Evolutionary conservation across 768 basidiomycete species (phyloP), one percentile per base, ranked within the genome.

Genomic region (Suillus paluster): DNA sequence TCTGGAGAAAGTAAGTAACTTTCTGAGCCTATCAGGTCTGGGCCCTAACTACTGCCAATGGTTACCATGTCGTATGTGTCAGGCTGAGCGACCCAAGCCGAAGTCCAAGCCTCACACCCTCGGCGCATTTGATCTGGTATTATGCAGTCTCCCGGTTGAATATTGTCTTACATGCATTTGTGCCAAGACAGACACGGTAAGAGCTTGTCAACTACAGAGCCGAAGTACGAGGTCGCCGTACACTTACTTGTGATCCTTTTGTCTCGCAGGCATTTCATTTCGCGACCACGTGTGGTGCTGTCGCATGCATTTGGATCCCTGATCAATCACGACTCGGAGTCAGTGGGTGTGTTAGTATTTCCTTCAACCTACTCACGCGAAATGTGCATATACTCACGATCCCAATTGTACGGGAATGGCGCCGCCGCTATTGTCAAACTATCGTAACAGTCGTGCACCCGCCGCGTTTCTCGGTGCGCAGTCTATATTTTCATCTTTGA

Each of bases 391-490:
- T 12, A 7, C 49, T 30, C 10, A 30, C 19, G 19, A n/a, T 50
- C 49, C n/a, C n/a, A n/a, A 30, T n/a, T n/a, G 27, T 19, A 50
- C 9, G 48, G 27, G 27, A 49, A 30, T 25, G 48, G 5, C 49
- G 19, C 27, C 49, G 10, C 27, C 49, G 17, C 27, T 30, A 30
- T 50, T 30, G 49, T 50, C 19, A 50, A 50, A 17, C 5, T 30
- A 50, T 50, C 49, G 49, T 50, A 50, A 50, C 30, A 50, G 49
- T 19, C 19, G 30, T 33, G 30, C 49, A n/a, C 30, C n/a, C 30
- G 3, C 5, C 48, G 17, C 2, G 10, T 49, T 48, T 11, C 27
- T 50, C 11, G 10, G 27, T 50, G 10, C 49, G 19, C 30, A 10
- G 30, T 27, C 4, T 5, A 17, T 25, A 5, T 49, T 9, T 49